A percentile compares a stretch with the other conserved stretches of the same genome.
These are phyloP conservation scores for Crithidia brevicula DNA, from an alignment of 208 protist species.

Conservation along the genomic window DNA sequence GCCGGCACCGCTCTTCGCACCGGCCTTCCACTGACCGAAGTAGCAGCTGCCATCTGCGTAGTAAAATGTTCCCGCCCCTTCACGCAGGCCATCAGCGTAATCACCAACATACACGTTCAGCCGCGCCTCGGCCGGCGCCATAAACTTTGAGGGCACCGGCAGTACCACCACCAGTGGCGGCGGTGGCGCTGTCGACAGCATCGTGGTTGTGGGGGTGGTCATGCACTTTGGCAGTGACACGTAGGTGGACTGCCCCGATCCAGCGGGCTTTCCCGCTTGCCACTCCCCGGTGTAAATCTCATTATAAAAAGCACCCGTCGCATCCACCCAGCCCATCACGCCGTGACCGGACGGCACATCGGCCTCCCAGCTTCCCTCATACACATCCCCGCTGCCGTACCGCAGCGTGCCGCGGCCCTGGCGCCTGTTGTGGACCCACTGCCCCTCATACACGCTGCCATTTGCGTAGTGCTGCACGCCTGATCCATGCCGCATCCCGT, in stretches of 20 bases:
- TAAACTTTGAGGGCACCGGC: slow-evolving; percentile 34
- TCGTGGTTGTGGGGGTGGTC: neutral
- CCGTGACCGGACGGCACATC: slow-evolving; percentile 67
- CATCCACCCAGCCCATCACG: slow-evolving; percentile 77
- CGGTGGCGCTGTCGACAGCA: no score
- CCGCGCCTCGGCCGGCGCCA: slow-evolving; percentile 42
- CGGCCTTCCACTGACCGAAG: slow-evolving; percentile 76
- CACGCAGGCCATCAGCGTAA: slow-evolving; percentile 54
- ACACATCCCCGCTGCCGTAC: slow-evolving; percentile 70
- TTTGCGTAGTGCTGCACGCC: slow-evolving; percentile 77
- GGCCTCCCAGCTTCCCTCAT: slow-evolving; percentile 75
- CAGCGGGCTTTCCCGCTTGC: slow-evolving; percentile 61
- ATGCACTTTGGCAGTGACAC: slow-evolving; percentile 26
- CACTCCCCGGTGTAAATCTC: slow-evolving; percentile 87
- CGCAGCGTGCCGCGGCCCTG: slow-evolving; percentile 63
- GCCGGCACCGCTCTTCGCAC: slow-evolving; percentile 63
- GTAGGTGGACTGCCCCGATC: slow-evolving; percentile 75
- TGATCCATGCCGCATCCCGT: slow-evolving; percentile 64
- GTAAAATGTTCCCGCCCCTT: slow-evolving; percentile 80
- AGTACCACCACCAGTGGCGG: slow-evolving; percentile 3
- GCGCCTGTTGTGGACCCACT: slow-evolving; percentile 58
- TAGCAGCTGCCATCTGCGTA: slow-evolving; percentile 91
- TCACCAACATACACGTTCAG: slow-evolving; percentile 82
- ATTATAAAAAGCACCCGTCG: slow-evolving; percentile 36
- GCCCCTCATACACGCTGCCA: slow-evolving; percentile 67